Evolutionary conservation across 1,284 basidiomycete genomes (phyloP).

Genomic region (Melanopsichium pennsylvanicum): DNA sequence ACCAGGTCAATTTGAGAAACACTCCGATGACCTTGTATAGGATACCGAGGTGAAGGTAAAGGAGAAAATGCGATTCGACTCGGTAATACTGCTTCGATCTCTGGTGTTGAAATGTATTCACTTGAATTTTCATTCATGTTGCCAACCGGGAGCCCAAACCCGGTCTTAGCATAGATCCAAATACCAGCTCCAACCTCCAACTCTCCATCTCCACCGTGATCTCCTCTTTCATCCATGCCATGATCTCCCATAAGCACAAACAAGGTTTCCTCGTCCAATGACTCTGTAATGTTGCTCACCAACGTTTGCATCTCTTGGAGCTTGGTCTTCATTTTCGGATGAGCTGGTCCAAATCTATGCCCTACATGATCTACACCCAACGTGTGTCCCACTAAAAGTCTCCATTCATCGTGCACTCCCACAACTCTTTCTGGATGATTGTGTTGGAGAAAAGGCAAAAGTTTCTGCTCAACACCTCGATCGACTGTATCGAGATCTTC

Average conservation of each 20-base stretch:
- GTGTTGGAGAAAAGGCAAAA: conserved; percentile 80
- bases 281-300: conserved; percentile 38
- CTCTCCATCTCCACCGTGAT: conserved; percentile 90
- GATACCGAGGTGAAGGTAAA: conserved; percentile 47
- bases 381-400: conserved; percentile 89
- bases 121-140: conserved; percentile 5
- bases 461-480: conserved; percentile 80
- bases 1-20: conserved; percentile 95
- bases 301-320: conserved; percentile 71
- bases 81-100: conserved; percentile 11
- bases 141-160: too few species aligned
- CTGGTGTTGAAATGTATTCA: conserved; percentile 14
- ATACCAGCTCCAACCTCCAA: conserved; percentile 85
- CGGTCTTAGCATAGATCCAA: conserved; percentile 77
- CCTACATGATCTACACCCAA: conserved; percentile 98
- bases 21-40: conserved; percentile 70
- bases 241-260: conserved; percentile 94
- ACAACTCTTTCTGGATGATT: conserved; percentile 19
- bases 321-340: conserved; percentile 85
- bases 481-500: conserved; percentile 97
- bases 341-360: conserved; percentile 88
- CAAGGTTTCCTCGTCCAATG: conserved; percentile 68
- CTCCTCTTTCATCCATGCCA: conserved; percentile 93
- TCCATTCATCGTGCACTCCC: conserved; percentile 69
- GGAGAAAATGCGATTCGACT: conserved; percentile 47